Conservation (phyloP, 176 grass and related monocot genomes). For the Hordeum marinum region DNA sequence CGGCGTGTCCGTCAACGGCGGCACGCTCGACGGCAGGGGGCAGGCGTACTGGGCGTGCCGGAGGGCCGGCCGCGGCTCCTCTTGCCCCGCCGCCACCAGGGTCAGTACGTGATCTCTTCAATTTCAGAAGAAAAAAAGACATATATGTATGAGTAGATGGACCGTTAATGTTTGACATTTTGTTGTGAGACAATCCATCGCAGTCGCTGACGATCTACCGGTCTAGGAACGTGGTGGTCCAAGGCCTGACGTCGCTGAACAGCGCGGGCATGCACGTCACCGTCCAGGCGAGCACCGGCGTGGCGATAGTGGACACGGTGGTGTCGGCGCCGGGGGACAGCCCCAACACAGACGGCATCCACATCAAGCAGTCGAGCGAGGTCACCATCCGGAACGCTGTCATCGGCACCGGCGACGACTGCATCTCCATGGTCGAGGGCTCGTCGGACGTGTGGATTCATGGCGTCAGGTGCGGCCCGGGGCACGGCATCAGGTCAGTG, state of each 20-base stretch:
- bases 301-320: conserved; percentile 20
- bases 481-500: conserved; percentile 50
- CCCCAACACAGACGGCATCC: conserved; percentile 86
- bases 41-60: conserved; percentile 45
- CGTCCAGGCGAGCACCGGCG: conserved; percentile 34
- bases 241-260: conserved; percentile 29
- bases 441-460: conserved; percentile 35
- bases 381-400: conserved; percentile 19
- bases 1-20: conserved; percentile 43
- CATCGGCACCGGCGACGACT: conserved; percentile 55
- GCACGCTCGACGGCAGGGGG: conserved; percentile 45
- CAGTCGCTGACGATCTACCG: conserved; percentile 44
- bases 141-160: not conserved
- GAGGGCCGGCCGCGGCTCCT: conserved; percentile 5
- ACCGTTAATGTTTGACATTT: not conserved
- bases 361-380: conserved; percentile 53
- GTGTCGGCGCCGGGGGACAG: conserved; percentile 48
- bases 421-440: conserved; percentile 53
- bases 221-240: conserved; percentile 38
- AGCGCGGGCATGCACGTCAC: conserved; percentile 53
- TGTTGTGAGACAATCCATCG: not conserved
- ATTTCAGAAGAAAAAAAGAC: not conserved
- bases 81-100: conserved; percentile 34
- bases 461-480: conserved; percentile 41
- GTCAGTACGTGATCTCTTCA: not conserved